Percentiles rank a stretch among this genome's conserved stretches.
These are phyloP conservation scores for Phascolomyces articulosus DNA, from an alignment of 371 early-diverging fungal species.

Conservation along the genomic window DNA sequence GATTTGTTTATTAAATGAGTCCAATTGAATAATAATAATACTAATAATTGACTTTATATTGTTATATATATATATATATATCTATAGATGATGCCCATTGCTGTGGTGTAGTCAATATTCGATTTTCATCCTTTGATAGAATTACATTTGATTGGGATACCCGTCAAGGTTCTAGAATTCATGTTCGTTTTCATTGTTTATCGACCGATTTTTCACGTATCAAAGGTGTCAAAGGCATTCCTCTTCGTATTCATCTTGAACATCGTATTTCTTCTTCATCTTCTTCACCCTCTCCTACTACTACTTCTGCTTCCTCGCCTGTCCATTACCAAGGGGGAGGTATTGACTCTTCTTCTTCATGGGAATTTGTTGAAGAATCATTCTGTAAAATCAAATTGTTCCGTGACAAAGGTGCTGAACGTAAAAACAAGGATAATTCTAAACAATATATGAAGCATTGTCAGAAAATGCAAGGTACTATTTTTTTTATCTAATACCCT, in stretches of 20 bases:
- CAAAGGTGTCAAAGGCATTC: conserved; percentile 87
- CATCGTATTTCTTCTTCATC: conserved; percentile 6
- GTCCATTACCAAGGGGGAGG: not conserved
- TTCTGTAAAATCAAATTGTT: conserved; percentile 77
- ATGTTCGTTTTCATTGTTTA: conserved; percentile 77
- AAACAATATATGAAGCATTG: conserved; percentile 58
- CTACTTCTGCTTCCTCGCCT: not conserved
- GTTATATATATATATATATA: no score
- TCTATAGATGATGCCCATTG: conserved; percentile 31
- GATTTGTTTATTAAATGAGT: not conserved
- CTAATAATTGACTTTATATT: no score
- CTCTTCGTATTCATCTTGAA: conserved; percentile 57
- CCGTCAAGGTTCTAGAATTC: conserved; percentile 67
- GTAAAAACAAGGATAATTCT: conserved; percentile 67
- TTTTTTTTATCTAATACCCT: not conserved
- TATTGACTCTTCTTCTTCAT: not conserved
- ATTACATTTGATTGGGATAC: conserved; percentile 80
- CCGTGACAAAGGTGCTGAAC: conserved; percentile 75
- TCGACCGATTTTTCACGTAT: conserved; percentile 85
- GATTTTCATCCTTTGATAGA: conserved; percentile 69
- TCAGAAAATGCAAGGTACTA: conserved; percentile 55
- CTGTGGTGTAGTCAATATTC: conserved; percentile 53
- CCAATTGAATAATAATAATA: no score
- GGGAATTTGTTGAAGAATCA: conserved; percentile 51
- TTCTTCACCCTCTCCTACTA: not conserved